Percentiles rank a stretch among this genome's conserved stretches.
phyloP scores from a whole-genome alignment of 2,329 filamentous ascomycete species.

The Aspergillus versicolor region DNA sequence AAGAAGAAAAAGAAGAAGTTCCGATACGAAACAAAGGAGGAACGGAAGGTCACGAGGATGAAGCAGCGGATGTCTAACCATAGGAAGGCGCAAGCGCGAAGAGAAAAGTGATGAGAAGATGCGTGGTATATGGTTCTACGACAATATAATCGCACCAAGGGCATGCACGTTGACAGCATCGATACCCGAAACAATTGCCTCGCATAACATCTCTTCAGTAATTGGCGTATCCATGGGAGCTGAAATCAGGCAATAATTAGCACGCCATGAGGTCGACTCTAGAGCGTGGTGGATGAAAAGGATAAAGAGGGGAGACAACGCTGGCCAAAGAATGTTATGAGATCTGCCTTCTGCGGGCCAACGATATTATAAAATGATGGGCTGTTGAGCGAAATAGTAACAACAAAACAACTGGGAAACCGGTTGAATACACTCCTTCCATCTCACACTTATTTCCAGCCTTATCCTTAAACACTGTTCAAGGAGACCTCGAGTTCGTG shows the following conservation, averaged over 20 bases:
- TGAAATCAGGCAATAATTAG: constrained; percentile 14
- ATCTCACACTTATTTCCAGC: constrained; percentile 32
- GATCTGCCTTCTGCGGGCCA: constrained; percentile 17
- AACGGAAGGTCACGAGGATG: constrained; percentile 62
- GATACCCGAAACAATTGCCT: constrained; percentile 5
- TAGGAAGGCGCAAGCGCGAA: constrained; percentile 63
- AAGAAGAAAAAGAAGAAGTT: constrained; percentile 92
- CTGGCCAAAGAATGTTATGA: constrained; percentile 17
- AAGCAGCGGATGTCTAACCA: constrained; percentile 70
- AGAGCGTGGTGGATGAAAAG: constrained; percentile 13
- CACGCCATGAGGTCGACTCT: constrained; percentile 16
- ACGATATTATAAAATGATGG: constrained; percentile 24
- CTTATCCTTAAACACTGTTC: constrained; percentile 74
- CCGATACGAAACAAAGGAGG: constrained; percentile 84
- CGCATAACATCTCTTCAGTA: constrained; percentile 17
- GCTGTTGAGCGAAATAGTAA: constrained; percentile 27
- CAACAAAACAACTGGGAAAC: constrained; percentile 25
- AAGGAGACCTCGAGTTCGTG: constrained; percentile 89
- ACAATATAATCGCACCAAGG: not conserved
- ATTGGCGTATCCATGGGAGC: constrained; percentile 11
- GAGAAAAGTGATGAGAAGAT: constrained; percentile 29
- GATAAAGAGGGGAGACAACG: constrained; percentile 17
- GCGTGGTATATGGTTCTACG: not conserved
- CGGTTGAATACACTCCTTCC: constrained; percentile 29
- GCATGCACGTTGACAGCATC: not conserved